These are phyloP conservation scores for Pleurotus tuoliensis DNA, from an alignment of 768 basidiomycete genomes.

Conservation along the genomic window DNA sequence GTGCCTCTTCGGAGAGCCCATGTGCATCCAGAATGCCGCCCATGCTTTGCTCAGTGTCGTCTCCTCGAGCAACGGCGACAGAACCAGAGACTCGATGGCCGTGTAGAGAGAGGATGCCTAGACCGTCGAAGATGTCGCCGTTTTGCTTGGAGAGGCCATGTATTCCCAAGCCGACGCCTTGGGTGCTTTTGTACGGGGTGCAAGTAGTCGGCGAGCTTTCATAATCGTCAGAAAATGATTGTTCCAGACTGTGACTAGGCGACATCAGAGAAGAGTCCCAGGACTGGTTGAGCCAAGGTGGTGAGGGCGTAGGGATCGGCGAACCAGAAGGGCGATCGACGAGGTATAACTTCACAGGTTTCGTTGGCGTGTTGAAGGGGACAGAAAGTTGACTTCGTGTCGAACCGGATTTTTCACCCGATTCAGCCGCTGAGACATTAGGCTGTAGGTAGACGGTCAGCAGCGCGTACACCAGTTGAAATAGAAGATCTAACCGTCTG, in stretches of 20 bases:
- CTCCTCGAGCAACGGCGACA: not conserved
- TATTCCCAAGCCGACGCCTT: conserved; percentile 2
- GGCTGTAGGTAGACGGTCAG: not conserved
- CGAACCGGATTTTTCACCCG: not conserved
- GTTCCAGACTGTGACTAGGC: not conserved
- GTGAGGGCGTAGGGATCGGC: not conserved
- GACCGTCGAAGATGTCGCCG: conserved; percentile 7
- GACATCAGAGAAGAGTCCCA: not conserved
- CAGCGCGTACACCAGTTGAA: not conserved
- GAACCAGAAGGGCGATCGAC: not conserved
- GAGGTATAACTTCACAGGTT: not conserved
- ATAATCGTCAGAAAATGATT: not conserved
- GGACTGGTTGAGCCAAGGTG: not conserved
- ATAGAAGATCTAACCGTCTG: not conserved
- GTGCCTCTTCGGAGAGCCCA: not conserved
- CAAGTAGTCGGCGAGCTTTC: not conserved
- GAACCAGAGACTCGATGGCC: not conserved
- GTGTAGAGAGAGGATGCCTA: conserved; percentile 6
- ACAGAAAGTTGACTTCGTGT: not conserved
- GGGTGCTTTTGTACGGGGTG: not conserved
- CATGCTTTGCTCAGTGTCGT: not conserved
- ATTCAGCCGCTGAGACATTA: not conserved
- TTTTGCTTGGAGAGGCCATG: conserved; percentile 9
- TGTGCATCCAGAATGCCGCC: not conserved
- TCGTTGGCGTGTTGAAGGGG: conserved; percentile 1